Conservation (phyloP, 306 rosid genomes). For the Gastrolobium bilobum region DNA sequence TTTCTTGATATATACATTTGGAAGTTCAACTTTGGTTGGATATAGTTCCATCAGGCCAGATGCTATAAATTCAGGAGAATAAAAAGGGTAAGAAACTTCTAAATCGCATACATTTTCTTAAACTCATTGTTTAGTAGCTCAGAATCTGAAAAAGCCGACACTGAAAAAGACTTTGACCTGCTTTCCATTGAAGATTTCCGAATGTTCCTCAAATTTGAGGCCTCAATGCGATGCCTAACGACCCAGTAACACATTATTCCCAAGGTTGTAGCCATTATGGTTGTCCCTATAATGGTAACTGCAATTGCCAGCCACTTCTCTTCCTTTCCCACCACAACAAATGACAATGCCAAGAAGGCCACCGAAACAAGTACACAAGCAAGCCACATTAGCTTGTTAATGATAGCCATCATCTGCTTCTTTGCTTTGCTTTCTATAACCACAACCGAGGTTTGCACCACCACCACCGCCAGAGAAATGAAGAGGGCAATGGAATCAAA, state of each 20-base stretch:
- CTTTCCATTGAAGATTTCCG: conserved; percentile 77
- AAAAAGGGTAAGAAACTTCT: conserved; percentile 1
- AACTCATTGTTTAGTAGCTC: conserved; percentile 82
- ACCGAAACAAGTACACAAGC: conserved; percentile 89
- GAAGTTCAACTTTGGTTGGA: conserved; percentile 20
- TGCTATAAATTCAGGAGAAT: conserved; percentile 17
- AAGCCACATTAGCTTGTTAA: conserved; percentile 98
- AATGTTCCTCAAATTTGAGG: conserved; percentile 71
- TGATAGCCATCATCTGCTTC: conserved; percentile 98
- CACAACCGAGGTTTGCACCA: conserved; percentile 95
- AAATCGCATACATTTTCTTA: conserved; percentile 95
- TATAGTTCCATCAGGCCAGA: neutral
- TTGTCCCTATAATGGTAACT: conserved; percentile 85
- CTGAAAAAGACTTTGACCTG: conserved; percentile 70
- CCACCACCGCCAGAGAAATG: conserved; percentile 94
- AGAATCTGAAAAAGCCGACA: conserved; percentile 76
- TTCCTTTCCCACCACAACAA: conserved; percentile 83
- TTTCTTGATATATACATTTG: conserved; percentile 28
- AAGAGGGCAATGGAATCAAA: conserved; percentile 91
- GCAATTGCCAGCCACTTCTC: conserved; percentile 87
- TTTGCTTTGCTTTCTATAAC: conserved; percentile 96
- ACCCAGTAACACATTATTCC: conserved; percentile 97
- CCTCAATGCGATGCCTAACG: conserved; percentile 83
- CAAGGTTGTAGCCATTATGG: conserved; percentile 89
- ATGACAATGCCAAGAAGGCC: conserved; percentile 88